Percentiles rank a stretch among this genome's conserved stretches.
Conservation (phyloP, 345 rosid species). For the Viola odorata region DNA sequence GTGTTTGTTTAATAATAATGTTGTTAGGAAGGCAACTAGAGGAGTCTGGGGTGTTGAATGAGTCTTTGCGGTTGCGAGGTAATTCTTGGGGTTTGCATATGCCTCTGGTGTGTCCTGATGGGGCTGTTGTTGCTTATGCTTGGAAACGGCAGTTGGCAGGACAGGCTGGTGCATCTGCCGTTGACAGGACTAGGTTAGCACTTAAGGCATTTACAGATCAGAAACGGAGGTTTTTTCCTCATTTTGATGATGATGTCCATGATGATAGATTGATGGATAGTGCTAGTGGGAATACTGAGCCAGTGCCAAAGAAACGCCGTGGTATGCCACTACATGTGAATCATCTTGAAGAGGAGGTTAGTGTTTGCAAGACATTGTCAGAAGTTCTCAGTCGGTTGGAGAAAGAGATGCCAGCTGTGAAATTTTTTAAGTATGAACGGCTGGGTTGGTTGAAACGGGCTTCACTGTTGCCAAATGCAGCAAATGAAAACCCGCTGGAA, state of each 20-base stretch:
- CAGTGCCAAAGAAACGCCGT: conserved; percentile 46
- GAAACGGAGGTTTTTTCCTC: conserved; percentile 83
- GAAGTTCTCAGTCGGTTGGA: conserved; percentile 55
- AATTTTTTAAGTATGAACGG: conserved; percentile 62
- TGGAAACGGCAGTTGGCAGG: conserved; percentile 99
- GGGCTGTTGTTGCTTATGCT: conserved; percentile 94
- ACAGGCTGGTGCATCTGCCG: conserved; percentile 99
- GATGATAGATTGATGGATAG: neutral
- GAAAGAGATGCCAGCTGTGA: conserved; percentile 54
- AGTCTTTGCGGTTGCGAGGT: conserved; percentile 65
- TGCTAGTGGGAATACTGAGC: conserved; percentile 26
- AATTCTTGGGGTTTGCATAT: conserved; percentile 92
- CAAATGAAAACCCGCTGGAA: conserved; percentile 57
- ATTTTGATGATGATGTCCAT: conserved; percentile 55
- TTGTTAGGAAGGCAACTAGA: conserved; percentile 73
- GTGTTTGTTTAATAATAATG: conserved; percentile 3
- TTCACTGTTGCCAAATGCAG: conserved; percentile 48
- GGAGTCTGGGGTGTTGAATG: conserved; percentile 82
- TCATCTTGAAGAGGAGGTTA: conserved; percentile 36
- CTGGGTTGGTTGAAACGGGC: conserved; percentile 88
- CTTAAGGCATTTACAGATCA: conserved; percentile 94
- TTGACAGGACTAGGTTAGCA: conserved; percentile 93
- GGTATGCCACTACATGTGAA: conserved; percentile 26
- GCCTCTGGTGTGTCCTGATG: conserved; percentile 96
- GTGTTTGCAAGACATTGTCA: conserved; percentile 50